Evolutionary conservation across 225 moss, liverwort and hornwort species (phyloP).

Genomic region (Neckera pumila): DNA sequence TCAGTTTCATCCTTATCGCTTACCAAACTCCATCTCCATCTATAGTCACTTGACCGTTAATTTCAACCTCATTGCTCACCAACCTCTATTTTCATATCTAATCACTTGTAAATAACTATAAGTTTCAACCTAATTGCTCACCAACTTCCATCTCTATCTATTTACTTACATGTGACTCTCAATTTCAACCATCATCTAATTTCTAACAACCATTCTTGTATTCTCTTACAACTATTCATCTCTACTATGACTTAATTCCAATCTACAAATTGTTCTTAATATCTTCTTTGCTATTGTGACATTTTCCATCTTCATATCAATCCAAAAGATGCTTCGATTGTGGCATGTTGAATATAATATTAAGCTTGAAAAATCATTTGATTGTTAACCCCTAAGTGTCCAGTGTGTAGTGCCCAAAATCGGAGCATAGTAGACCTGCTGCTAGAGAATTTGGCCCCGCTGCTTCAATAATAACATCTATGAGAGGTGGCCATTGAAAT

Average conservation of each 20-base stretch:
- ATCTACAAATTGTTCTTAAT: no score
- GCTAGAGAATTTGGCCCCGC: no score
- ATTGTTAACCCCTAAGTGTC: no score
- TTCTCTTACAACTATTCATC: background rate
- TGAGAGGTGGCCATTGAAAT: no score
- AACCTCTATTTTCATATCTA: background rate
- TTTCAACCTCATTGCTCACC: background rate
- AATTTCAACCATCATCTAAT: background rate
- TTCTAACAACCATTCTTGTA: background rate
- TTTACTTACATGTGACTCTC: background rate
- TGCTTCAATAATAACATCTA: no score
- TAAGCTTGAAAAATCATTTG: background rate
- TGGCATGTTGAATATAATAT: background rate
- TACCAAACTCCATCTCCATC: background rate
- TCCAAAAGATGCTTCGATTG: fast-evolving
- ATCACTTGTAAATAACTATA: fast-evolving
- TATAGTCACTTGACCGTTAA: fast-evolving
- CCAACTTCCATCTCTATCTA: background rate
- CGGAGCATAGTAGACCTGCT: no score
- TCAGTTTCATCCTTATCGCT: background rate
- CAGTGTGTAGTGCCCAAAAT: no score
- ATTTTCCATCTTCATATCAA: background rate
- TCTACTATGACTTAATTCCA: background rate
- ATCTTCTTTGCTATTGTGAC: background rate
- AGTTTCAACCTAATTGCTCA: no score